These are phyloP conservation scores for Escovopsis sp. DNA, from an alignment of 2,329 filamentous ascomycete species.

Conservation along the genomic window DNA sequence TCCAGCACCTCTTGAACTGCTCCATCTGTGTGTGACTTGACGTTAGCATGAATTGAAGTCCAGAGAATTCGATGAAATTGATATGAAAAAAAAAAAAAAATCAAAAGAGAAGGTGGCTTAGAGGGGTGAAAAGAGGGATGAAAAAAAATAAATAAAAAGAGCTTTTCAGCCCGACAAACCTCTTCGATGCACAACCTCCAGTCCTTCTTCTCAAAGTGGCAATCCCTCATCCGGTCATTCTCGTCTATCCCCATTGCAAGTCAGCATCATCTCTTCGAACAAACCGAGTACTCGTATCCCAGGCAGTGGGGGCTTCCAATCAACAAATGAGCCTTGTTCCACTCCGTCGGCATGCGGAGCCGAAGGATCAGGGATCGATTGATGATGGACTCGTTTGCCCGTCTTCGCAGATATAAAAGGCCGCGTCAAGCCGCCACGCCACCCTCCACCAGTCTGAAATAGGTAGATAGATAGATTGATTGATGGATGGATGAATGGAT, in stretches of 20 bases:
- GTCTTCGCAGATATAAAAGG: neutral
- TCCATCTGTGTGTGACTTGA: slow-evolving; percentile 54
- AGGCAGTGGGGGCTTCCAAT: neutral
- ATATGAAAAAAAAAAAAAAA: neutral
- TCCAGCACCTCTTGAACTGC: slow-evolving; percentile 81
- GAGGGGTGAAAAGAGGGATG: neutral
- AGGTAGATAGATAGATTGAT: too few relatives aligned
- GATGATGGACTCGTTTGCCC: neutral
- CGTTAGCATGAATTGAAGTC: neutral
- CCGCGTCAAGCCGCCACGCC: too few relatives aligned
- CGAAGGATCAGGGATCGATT: too few relatives aligned
- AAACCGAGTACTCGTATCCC: neutral
- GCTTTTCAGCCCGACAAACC: slow-evolving; percentile 37
- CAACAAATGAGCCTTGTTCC: neutral
- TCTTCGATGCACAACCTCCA: slow-evolving; percentile 82
- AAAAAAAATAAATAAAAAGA: too few relatives aligned
- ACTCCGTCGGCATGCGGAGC: neutral
- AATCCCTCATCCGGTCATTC: slow-evolving; percentile 83
- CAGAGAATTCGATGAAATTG: neutral
- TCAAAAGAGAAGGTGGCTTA: neutral
- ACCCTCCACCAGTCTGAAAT: too few relatives aligned
- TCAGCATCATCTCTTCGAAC: neutral
- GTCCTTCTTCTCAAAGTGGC: slow-evolving; percentile 91
- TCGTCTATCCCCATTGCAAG: slow-evolving; percentile 43
- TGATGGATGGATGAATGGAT: too few relatives aligned